Evolutionary conservation across 306 rosid genomes (phyloP).

Genomic region (Astragalus glycyphyllos): DNA sequence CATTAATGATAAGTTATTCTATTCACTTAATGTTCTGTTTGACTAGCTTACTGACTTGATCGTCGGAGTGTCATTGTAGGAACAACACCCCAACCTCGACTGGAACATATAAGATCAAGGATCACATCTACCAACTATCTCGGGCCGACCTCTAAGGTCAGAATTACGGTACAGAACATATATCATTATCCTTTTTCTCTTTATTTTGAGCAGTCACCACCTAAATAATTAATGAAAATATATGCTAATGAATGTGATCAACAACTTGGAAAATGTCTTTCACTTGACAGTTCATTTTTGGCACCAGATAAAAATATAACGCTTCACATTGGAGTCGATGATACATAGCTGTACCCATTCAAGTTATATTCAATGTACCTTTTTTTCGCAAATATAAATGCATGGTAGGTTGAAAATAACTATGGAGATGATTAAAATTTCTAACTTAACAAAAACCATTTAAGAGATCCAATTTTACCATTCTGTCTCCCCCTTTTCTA

Average conservation of each 20-base stretch:
- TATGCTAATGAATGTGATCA: constrained; percentile 18
- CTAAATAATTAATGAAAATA: constrained; percentile 16
- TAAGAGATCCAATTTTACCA: constrained; percentile 35
- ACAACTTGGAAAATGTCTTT: constrained; percentile 14
- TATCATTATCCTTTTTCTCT: constrained; percentile 5
- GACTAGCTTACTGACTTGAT: too few relatives aligned
- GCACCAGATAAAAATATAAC: constrained; percentile 28
- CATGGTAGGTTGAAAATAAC: constrained; percentile 10
- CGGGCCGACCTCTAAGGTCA: too few relatives aligned
- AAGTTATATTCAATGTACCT: background rate
- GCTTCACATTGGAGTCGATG: constrained; percentile 33
- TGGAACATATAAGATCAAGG: too few relatives aligned
- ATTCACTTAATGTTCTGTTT: too few relatives aligned
- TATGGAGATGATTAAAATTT: too few relatives aligned
- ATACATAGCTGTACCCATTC: background rate
- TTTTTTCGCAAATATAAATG: constrained; percentile 26
- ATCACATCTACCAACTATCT: too few relatives aligned
- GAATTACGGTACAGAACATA: too few relatives aligned
- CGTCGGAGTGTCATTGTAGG: too few relatives aligned
- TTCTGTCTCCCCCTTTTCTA: background rate
- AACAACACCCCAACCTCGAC: too few relatives aligned
- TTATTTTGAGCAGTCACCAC: constrained; percentile 17
- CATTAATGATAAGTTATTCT: too few relatives aligned
- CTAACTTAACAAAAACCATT: too few relatives aligned
- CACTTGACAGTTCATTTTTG: constrained; percentile 7